Evolutionary conservation across 306 rosid genomes (phyloP).

Genomic region (Erythrophleum fordii): DNA sequence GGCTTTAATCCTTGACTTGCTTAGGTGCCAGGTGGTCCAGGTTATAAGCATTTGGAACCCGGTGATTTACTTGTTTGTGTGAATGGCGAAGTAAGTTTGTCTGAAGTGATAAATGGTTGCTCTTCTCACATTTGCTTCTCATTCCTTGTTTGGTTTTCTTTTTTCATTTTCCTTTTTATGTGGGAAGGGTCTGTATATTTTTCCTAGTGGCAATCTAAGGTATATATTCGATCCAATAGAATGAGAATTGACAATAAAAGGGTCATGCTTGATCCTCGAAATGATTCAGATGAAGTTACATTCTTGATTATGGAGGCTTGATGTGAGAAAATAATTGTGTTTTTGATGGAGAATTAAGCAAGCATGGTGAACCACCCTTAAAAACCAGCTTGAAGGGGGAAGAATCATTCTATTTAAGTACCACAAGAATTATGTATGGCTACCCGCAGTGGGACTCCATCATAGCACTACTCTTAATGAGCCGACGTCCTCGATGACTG

Average conservation of each 20-base stretch:
- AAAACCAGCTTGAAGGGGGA: background rate
- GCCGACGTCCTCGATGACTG: too few species aligned
- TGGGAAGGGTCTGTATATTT: background rate
- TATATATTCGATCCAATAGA: background rate
- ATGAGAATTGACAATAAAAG: slow-evolving; percentile 13
- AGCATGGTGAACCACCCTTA: background rate
- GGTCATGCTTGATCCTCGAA: slow-evolving; percentile 12
- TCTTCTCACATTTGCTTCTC: background rate
- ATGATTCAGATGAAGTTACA: background rate
- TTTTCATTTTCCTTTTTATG: slow-evolving; percentile 1
- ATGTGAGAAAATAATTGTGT: background rate
- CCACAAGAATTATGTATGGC: too few species aligned
- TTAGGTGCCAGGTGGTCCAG: slow-evolving; percentile 99
- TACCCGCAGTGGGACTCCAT: too few species aligned
- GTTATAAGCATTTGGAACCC: slow-evolving; percentile 80
- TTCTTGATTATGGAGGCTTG: slow-evolving; percentile 17
- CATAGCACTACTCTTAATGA: too few species aligned
- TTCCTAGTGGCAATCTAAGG: slow-evolving; percentile 1
- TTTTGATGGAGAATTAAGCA: background rate
- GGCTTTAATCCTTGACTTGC: slow-evolving; percentile 44
- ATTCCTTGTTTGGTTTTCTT: slow-evolving; percentile 21
- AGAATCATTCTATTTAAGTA: too few species aligned
- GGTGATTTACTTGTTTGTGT: slow-evolving; percentile 95
- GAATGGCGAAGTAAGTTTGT: slow-evolving; percentile 85
- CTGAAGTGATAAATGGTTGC: background rate